Conservation (phyloP, 495 filamentous ascomycete genomes). For the Rusavskia elegans region DNA sequence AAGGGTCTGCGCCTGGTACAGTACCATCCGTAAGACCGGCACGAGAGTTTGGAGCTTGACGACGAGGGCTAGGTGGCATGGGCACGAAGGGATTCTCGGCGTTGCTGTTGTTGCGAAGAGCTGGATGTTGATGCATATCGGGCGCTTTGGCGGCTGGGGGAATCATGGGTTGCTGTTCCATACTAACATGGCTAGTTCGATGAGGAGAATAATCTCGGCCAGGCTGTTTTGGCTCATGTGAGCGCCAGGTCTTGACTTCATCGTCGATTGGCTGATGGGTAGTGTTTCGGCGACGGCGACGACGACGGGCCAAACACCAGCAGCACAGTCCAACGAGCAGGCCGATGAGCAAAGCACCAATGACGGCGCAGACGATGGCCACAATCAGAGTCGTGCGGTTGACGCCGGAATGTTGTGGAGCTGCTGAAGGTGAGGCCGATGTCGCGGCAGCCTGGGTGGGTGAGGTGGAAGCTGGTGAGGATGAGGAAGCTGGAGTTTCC, state of each 20-base stretch:
- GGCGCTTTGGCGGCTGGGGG: background rate
- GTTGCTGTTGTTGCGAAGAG: background rate
- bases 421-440: conserved; percentile 8
- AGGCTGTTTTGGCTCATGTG: conserved; percentile 6
- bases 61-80: conserved; percentile 10
- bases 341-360: conserved; percentile 9
- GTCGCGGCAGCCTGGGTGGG: conserved; percentile 9
- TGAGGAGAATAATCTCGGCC: conserved; percentile 7
- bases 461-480: conserved; percentile 5
- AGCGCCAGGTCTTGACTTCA: conserved; percentile 8
- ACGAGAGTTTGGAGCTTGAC: conserved; percentile 6
- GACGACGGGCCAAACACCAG: conserved; percentile 13
- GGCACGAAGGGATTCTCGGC: conserved; percentile 7
- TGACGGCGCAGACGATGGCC: conserved; percentile 13
- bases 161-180: conserved; percentile 2
- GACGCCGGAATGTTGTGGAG: conserved; percentile 4
- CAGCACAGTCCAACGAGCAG: conserved; percentile 9
- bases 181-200: conserved; percentile 5
- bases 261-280: conserved; percentile 2
- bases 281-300: conserved; percentile 3
- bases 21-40: conserved; percentile 9
- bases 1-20: conserved; percentile 6
- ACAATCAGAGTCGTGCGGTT: conserved; percentile 15
- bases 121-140: background rate
- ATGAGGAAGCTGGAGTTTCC: conserved; percentile 5